Evolutionary conservation across 2,329 filamentous ascomycete genomes (phyloP).

Genomic region (Penicillium polonicum): DNA sequence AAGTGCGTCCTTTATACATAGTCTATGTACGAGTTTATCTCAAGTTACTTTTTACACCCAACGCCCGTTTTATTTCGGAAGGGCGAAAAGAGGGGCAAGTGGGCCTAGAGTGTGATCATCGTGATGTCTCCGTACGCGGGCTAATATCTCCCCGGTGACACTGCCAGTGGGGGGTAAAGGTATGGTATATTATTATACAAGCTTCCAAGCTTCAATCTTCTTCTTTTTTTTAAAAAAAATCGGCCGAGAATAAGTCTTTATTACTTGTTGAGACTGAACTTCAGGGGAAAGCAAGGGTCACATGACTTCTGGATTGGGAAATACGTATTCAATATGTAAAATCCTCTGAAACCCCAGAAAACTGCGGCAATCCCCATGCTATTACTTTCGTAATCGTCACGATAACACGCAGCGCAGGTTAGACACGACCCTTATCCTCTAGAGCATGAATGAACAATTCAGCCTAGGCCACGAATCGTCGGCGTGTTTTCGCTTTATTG

Average conservation of each 20-base stretch:
- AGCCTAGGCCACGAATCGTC: too few relatives aligned
- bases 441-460: too few relatives aligned
- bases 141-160: constrained; percentile 19
- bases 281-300: background rate
- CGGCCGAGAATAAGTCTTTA: background rate
- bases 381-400: too few relatives aligned
- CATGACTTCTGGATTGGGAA: background rate
- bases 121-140: constrained; percentile 17
- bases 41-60: background rate
- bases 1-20: background rate
- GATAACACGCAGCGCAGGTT: too few relatives aligned
- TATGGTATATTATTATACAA: background rate
- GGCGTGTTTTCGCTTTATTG: too few relatives aligned
- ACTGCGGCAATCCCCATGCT: too few relatives aligned
- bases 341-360: too few relatives aligned
- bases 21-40: background rate
- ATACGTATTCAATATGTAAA: too few relatives aligned
- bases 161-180: background rate
- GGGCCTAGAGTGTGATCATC: constrained; percentile 18
- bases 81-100: constrained; percentile 6
- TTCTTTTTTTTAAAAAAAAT: background rate
- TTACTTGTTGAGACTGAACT: background rate
- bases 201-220: too few relatives aligned
- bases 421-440: too few relatives aligned
- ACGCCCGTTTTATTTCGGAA: background rate